These are phyloP conservation scores for Buxus sempervirens DNA, from an alignment of 164 flowering plant species.

Conservation along the genomic window DNA sequence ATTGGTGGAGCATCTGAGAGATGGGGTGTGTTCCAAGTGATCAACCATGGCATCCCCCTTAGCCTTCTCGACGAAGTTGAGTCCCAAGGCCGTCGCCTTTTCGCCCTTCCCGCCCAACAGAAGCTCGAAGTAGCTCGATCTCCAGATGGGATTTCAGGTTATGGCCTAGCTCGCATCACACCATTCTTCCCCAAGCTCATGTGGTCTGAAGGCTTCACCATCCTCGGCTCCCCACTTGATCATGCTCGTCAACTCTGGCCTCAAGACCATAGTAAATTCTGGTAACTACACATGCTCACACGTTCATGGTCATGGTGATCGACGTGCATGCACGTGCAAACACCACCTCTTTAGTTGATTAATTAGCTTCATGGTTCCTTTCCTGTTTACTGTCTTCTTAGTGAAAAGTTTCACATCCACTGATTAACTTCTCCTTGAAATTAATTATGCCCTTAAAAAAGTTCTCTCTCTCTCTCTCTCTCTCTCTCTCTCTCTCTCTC, in stretches of 20 bases:
- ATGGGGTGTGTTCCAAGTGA: constrained; percentile 83
- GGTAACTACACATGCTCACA: constrained; percentile 36
- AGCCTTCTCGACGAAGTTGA: constrained; percentile 45
- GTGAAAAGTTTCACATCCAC: too few relatives aligned
- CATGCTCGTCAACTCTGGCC: constrained; percentile 88
- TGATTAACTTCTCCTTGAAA: too few relatives aligned
- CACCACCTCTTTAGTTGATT: neutral
- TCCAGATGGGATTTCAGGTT: constrained; percentile 62
- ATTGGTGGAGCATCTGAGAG: constrained; percentile 70
- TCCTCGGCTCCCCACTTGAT: constrained; percentile 60
- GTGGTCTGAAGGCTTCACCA: constrained; percentile 95
- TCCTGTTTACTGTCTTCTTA: too few relatives aligned
- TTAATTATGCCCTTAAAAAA: too few relatives aligned
- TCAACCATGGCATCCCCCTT: constrained; percentile 56
- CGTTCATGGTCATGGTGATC: neutral
- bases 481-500: too few relatives aligned
- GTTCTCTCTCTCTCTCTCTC: too few relatives aligned
- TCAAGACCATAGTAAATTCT: constrained; percentile 42
- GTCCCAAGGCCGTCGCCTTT: constrained; percentile 34
- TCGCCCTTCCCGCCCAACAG: constrained; percentile 61
- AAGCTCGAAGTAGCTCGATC: constrained; percentile 69
- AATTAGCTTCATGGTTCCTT: too few relatives aligned
- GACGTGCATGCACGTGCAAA: constrained; percentile 17
- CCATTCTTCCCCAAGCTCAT: constrained; percentile 64
- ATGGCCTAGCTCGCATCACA: constrained; percentile 68